Evolutionary conservation across 2,329 filamentous ascomycete genomes (phyloP).

Genomic region (Sarocladium oryzae): DNA sequence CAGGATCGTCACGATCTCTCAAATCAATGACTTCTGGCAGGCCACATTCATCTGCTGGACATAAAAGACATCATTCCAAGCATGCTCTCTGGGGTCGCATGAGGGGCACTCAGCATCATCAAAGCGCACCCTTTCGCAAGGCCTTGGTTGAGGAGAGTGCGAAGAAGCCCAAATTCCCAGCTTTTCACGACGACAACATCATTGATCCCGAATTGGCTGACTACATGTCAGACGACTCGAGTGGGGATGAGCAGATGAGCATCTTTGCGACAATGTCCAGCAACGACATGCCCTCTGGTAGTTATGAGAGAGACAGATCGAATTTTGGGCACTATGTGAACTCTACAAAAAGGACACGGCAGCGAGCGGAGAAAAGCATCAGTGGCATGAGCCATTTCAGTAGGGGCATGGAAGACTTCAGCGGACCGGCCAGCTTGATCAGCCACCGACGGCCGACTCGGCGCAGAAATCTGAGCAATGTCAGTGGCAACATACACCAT

Average conservation of each 20-base stretch:
- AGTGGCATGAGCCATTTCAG: slow-evolving; percentile 63
- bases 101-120: slow-evolving; percentile 68
- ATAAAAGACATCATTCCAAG: slow-evolving; percentile 82
- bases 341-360: slow-evolving; percentile 67
- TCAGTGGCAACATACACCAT: slow-evolving; percentile 63
- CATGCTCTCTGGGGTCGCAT: slow-evolving; percentile 75
- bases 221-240: slow-evolving; percentile 94
- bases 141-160: slow-evolving; percentile 58
- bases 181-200: slow-evolving; percentile 98
- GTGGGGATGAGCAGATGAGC: slow-evolving; percentile 84
- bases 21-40: slow-evolving; percentile 64
- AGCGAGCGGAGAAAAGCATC: slow-evolving; percentile 70
- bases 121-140: slow-evolving; percentile 82
- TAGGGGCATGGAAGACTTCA: slow-evolving; percentile 61
- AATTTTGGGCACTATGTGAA: slow-evolving; percentile 68
- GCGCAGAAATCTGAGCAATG: slow-evolving; percentile 76
- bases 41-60: slow-evolving; percentile 65
- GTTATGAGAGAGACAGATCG: slow-evolving; percentile 66
- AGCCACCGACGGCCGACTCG: slow-evolving; percentile 56
- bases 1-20: slow-evolving; percentile 86
- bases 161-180: slow-evolving; percentile 64
- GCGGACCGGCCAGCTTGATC: slow-evolving; percentile 48
- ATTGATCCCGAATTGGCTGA: slow-evolving; percentile 94
- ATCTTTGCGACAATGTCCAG: slow-evolving; percentile 73
- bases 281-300: slow-evolving; percentile 55